Evolutionary conservation across 345 rosid genomes (phyloP), one percentile per base, ranked within the genome.

Genomic region (Ailanthus altissimus): DNA sequence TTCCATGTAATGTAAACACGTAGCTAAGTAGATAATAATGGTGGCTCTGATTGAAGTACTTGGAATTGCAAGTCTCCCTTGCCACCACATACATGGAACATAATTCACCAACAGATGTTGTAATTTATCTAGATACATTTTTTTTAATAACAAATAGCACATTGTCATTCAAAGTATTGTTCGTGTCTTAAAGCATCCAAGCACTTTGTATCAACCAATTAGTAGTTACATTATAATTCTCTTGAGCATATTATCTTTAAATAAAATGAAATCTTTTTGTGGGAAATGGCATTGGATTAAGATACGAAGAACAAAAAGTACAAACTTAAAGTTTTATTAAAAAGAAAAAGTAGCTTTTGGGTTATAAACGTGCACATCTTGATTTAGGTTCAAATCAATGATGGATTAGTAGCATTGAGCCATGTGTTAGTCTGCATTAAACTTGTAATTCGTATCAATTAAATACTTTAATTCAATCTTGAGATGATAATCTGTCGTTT

Each of bases 21-120:
- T 81, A 70, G 77, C 65, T 47, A 46, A 78, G 49, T 50, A 21
- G 69, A 50, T 69, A 79, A 75, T 57, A 72, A 67, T 66, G 74
- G 49, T 76, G 77, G 47, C 28, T 38, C 13, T 43, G 74, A 28
- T 68, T 58, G 23, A 66, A 58, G 5, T 51, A n/a, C 54, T 76
- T 74, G 69, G 47, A 59, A 23, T 7, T 63, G 15, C 8, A 59
- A 73, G 42, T 9, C 53, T 13, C 21, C 56, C 64, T 28, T 15
- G 60, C 62, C 70, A 26, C 47, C 59, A 60, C 40, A 54, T 79
- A 40, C 47, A 62, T 21, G 60, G 70, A 65, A 23, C 72, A 2
- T 56, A 15, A 57, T 72, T 58, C 38, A 14, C 26, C 32, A 61
- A 32, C 9, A 47, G 50, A 25, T 51, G 71, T 40, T 65, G 71